Conservation (phyloP, 2,329 filamentous ascomycete genomes). For the Xylaria arbuscula region DNA sequence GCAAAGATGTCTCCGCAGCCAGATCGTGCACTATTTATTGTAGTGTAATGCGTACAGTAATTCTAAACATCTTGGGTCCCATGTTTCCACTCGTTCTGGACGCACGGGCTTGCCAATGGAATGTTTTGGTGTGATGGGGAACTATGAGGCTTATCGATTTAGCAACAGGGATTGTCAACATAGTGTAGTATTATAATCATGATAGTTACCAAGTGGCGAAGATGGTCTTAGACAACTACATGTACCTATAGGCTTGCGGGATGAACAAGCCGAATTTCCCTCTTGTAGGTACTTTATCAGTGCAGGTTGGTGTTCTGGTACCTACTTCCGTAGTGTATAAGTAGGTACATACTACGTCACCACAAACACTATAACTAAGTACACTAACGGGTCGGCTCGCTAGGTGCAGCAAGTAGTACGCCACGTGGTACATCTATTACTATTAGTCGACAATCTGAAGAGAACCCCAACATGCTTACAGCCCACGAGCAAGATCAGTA, state of each 20-base stretch:
- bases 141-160: not conserved
- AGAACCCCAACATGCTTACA: not conserved
- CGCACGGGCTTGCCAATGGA: slow-evolving; percentile 12
- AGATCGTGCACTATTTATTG: not conserved
- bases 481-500: not conserved
- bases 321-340: not conserved
- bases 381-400: slow-evolving; percentile 15
- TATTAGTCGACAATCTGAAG: not conserved
- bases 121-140: slow-evolving; percentile 21
- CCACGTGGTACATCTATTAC: slow-evolving; percentile 2
- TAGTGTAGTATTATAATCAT: not conserved
- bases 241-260: too few relatives aligned
- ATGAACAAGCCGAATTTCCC: not conserved
- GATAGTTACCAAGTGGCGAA: not conserved
- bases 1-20: slow-evolving; percentile 13
- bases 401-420: not conserved
- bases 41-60: slow-evolving; percentile 7
- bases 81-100: slow-evolving; percentile 6
- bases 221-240: not conserved
- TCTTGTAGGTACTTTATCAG: too few relatives aligned
- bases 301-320: not conserved
- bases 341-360: not conserved
- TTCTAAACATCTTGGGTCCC: not conserved
- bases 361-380: slow-evolving; percentile 3
- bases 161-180: not conserved